Base-by-base conservation (phyloP, 371 early-diverging fungal genomes). In the Nematocida sp. region DNA sequence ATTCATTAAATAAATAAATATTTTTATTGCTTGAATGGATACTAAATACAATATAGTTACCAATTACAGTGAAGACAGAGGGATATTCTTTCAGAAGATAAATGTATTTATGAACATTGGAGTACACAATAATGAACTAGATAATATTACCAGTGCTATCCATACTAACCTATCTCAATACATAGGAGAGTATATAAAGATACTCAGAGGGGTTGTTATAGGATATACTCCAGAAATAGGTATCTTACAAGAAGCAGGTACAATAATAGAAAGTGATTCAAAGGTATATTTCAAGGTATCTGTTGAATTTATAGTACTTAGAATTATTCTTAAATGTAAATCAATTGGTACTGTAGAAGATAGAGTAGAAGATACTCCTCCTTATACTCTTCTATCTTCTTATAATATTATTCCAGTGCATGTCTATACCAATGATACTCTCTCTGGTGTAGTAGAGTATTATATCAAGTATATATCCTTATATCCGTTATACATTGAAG, bases 111-210 rank as follows among this genome's bases (percentile, higher is more conserved):
- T 70, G 15, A 70, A 47, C 25, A 32, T 70, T 5, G 61, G 61
- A 3, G 13, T 70, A 5, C 29, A 23, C 5, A 58, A 58, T 7
- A 7, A n/a, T 21, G 48, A 70, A 29, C 37, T 70, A 27, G 23
- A 25, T 17, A 61, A 49, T 21, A 60, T 70, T 5, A 13, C 49
- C 17, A 61, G 49, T 13, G 40, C 13, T 43, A 27, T 58, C n/a
- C 61, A 60, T 32, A 47, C 17, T 17, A 46, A 51, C 51, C 45
- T 70, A 5, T 60, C 58, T 35, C 15, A n/a, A 9, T 49, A 13
- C 51, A 19, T 70, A 17, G 74, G 74, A 25, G 19, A 29, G 58
- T 70, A 70, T 31, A 31, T 60, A 11, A 70, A 70, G 32, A 35
- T 19, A 15, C 27, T 70, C 5, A 57, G 43, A 47, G 57, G 58